Evolutionary conservation across 179 eudicot genomes (phyloP).

Genomic region (Gypsophila paniculata): DNA sequence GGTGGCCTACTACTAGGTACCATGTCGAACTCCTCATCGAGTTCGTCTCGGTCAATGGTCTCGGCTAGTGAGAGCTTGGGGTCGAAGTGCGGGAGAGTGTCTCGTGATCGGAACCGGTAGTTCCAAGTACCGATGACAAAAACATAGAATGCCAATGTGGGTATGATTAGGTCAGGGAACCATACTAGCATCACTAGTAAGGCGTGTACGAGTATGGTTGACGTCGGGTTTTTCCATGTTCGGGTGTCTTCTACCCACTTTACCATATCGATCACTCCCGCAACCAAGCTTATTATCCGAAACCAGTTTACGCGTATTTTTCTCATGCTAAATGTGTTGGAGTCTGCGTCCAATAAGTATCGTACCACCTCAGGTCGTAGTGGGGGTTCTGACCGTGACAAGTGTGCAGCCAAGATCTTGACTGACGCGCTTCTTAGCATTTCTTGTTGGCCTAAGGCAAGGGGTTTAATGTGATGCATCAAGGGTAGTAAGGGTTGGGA

Average conservation of each 20-base stretch:
- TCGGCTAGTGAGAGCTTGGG: slow-evolving; percentile 70
- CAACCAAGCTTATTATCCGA: slow-evolving; percentile 61
- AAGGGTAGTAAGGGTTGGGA: slow-evolving; percentile 68
- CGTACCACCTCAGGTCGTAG: slow-evolving; percentile 65
- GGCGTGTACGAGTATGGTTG: slow-evolving; percentile 80
- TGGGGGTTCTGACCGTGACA: slow-evolving; percentile 85
- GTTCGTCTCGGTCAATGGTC: slow-evolving; percentile 62
- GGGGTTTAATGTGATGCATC: slow-evolving; percentile 87
- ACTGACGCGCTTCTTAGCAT: slow-evolving; percentile 47
- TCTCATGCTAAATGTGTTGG: slow-evolving; percentile 77
- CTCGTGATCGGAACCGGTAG: slow-evolving; percentile 54
- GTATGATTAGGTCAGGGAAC: slow-evolving; percentile 83
- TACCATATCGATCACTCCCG: slow-evolving; percentile 57
- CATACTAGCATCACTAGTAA: slow-evolving; percentile 78
- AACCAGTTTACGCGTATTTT: slow-evolving; percentile 84
- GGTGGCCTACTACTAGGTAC: slow-evolving; percentile 56
- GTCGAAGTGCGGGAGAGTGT: slow-evolving; percentile 62
- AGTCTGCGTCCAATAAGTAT: slow-evolving; percentile 67
- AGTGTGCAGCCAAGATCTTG: slow-evolving; percentile 55
- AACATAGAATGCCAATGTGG: slow-evolving; percentile 73
- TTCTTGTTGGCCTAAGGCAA: slow-evolving; percentile 71
- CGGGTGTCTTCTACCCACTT: slow-evolving; percentile 86
- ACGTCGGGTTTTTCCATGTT: slow-evolving; percentile 82
- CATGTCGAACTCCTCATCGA: slow-evolving; percentile 81
- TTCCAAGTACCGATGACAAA: slow-evolving; percentile 81